Percentiles rank a stretch among this genome's conserved stretches.
Evolutionary conservation across 805 yeast species (phyloP).

Genomic region (Starmera dryadoides): DNA sequence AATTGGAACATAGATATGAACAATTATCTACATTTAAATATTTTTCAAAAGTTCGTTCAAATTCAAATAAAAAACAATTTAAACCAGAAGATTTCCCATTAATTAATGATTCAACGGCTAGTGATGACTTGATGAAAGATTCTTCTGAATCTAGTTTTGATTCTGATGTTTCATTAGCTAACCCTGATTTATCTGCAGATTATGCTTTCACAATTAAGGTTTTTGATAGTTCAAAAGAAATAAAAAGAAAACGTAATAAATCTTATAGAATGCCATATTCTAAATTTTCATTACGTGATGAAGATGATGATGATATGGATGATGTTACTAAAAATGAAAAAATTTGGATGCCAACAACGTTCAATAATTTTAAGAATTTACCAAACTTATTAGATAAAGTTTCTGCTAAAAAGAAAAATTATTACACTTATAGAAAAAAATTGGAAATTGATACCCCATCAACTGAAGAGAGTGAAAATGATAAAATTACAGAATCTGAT

Average conservation of each 20-base stretch:
- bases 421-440: slow-evolving; percentile 23
- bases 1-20: slow-evolving; percentile 43
- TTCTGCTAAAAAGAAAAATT: slow-evolving; percentile 18
- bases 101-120: slow-evolving; percentile 16
- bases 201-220: slow-evolving; percentile 41
- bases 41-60: slow-evolving; percentile 20
- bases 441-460: slow-evolving; percentile 6
- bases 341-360: slow-evolving; percentile 38
- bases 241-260: slow-evolving; percentile 14
- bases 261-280: background rate
- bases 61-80: slow-evolving; percentile 3
- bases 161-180: slow-evolving; percentile 44
- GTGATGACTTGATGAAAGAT: slow-evolving; percentile 9
- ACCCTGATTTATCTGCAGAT: slow-evolving; percentile 42
- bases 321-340: slow-evolving; percentile 9
- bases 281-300: background rate
- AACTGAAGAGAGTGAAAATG: slow-evolving; percentile 5
- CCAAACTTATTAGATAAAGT: slow-evolving; percentile 29
- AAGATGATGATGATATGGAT: background rate
- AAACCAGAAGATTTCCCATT: slow-evolving; percentile 29
- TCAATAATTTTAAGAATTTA: slow-evolving; percentile 32
- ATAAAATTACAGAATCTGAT: background rate
- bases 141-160: slow-evolving; percentile 23
- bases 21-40: slow-evolving; percentile 39
- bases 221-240: slow-evolving; percentile 22